phyloP scores from a whole-genome alignment of 2,329 filamentous ascomycete genomes.

The Calonectria pseudoreteaudii region DNA sequence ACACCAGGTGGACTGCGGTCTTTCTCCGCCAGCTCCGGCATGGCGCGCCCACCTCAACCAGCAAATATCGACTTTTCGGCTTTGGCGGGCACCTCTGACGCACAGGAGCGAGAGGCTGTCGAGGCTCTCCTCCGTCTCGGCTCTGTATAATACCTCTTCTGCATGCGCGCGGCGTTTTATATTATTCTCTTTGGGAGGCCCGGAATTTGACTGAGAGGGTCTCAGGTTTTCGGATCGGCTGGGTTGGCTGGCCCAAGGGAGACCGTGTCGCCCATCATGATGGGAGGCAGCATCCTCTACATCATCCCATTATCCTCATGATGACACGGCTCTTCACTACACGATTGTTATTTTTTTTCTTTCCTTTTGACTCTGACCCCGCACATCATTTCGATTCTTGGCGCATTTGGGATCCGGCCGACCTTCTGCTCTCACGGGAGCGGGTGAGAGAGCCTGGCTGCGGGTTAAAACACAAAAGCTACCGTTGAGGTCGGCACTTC shows the following conservation, averaged over 20 bases:
- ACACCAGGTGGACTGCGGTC: conserved; percentile 59
- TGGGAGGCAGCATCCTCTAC: conserved; percentile 48
- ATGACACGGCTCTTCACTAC: conserved; percentile 47
- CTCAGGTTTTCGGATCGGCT: conserved; percentile 37
- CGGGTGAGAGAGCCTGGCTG: conserved; percentile 28
- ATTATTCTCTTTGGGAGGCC: conserved; percentile 19
- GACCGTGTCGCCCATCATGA: conserved; percentile 46
- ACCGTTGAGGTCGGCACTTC: conserved; percentile 18
- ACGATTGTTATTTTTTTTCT: conserved; percentile 22
- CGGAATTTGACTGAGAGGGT: conserved; percentile 32
- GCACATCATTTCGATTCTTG: conserved; percentile 34
- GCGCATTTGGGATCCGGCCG: conserved; percentile 38
- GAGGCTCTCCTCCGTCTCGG: conserved; percentile 85
- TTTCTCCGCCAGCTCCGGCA: conserved; percentile 63
- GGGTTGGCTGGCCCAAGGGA: conserved; percentile 48
- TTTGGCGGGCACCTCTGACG: conserved; percentile 66
- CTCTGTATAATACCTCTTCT: conserved; percentile 73
- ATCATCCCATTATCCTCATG: conserved; percentile 46
- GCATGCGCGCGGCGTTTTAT: conserved; percentile 67
- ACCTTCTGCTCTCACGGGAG: conserved; percentile 26
- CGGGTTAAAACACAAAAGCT: conserved; percentile 22
- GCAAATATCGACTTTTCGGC: conserved; percentile 65
- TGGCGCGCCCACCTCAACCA: conserved; percentile 65
- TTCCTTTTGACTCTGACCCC: conserved; percentile 22
- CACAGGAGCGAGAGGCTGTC: conserved; percentile 84